Evolutionary conservation across 768 basidiomycete genomes (phyloP).

Genomic region (Amyloporia xantha): DNA sequence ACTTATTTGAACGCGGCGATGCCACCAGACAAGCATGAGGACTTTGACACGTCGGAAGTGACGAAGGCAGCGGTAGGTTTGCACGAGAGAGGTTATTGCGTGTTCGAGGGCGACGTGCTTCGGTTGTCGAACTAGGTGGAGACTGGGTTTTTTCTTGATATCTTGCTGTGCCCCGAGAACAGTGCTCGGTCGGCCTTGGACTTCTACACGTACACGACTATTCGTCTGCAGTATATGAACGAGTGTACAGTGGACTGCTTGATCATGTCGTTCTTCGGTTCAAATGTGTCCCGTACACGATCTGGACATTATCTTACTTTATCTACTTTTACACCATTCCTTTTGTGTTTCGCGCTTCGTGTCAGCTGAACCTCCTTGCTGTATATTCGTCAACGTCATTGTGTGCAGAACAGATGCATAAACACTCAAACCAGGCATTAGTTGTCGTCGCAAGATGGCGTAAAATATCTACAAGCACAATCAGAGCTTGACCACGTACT

Average conservation of each 20-base stretch:
- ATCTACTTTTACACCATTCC: background rate
- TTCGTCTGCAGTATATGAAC: background rate
- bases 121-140: constrained; percentile 10
- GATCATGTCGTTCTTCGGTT: background rate
- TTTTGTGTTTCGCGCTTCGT: background rate
- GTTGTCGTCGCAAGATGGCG: too few species aligned
- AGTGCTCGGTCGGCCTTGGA: background rate
- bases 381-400: too few species aligned
- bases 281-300: background rate
- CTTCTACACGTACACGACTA: background rate
- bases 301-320: background rate
- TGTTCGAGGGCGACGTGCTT: constrained; percentile 28
- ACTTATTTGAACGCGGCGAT: constrained; percentile 72
- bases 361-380: too few species aligned
- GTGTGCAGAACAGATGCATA: too few species aligned
- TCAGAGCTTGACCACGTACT: too few species aligned
- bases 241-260: background rate
- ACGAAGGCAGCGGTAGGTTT: constrained; percentile 26
- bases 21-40: constrained; percentile 74
- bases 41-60: constrained; percentile 74
- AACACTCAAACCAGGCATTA: too few species aligned
- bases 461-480: too few species aligned
- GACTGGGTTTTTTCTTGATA: background rate
- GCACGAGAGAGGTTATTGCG: constrained; percentile 23
- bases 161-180: background rate